These are phyloP conservation scores for Penicillium sumatraense DNA, from an alignment of 2,329 filamentous ascomycete species.

Conservation along the genomic window DNA sequence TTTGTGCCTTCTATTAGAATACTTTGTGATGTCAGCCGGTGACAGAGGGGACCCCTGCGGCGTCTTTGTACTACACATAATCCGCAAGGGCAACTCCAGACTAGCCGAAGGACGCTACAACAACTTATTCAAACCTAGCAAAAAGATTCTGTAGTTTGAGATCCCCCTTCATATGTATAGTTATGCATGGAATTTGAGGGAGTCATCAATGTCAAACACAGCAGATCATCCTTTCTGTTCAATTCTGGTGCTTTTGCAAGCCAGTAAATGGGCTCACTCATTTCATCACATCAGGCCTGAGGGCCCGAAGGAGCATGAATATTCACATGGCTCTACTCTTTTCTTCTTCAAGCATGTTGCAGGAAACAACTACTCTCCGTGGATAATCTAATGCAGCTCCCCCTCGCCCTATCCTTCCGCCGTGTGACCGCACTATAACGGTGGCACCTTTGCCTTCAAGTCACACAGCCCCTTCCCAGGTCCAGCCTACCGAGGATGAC, in stretches of 20 bases:
- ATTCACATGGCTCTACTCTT: no score
- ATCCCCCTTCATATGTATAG: background rate
- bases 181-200: no score
- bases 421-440: constrained; percentile 22
- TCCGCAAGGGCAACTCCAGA: background rate
- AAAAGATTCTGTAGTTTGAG: background rate
- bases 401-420: constrained; percentile 11
- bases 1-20: background rate
- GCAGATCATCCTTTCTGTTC: no score
- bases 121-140: background rate
- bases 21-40: constrained; percentile 20
- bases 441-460: constrained; percentile 20
- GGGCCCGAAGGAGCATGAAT: no score
- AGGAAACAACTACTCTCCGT: background rate
- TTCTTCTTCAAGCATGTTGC: background rate
- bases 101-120: background rate
- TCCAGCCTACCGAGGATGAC: constrained; percentile 30
- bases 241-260: no score
- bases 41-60: constrained; percentile 10
- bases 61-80: constrained; percentile 26
- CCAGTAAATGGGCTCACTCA: no score
- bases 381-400: background rate
- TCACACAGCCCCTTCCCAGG: constrained; percentile 23
- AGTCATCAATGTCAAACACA: no score
- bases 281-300: no score